These are phyloP conservation scores for Neocucurbitaria cava DNA, from an alignment of 2,329 filamentous ascomycete genomes.

Conservation along the genomic window DNA sequence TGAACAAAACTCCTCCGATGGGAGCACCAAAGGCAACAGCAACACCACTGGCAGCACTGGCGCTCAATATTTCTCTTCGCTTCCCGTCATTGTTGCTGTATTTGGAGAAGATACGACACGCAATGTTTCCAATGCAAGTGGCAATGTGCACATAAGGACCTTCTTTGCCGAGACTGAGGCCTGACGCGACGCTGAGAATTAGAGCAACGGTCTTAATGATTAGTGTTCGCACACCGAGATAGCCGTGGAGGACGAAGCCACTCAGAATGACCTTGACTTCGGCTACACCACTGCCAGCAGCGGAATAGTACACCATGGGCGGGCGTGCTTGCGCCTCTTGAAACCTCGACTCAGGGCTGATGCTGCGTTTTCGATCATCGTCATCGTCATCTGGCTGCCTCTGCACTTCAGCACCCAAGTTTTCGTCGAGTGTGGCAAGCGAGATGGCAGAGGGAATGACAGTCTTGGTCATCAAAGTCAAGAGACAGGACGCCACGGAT, in stretches of 20 bases:
- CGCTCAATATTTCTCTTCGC: slow-evolving; percentile 89
- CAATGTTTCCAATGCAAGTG: slow-evolving; percentile 93
- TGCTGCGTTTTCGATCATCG: slow-evolving; percentile 50
- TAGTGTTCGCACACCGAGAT: slow-evolving; percentile 86
- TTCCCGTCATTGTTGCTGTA: slow-evolving; percentile 96
- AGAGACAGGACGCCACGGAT: slow-evolving; percentile 73
- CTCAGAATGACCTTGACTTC: slow-evolving; percentile 98
- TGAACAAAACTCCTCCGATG: slow-evolving; percentile 88
- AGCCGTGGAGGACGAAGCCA: slow-evolving; percentile 95
- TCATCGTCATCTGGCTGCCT: slow-evolving; percentile 52
- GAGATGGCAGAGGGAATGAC: slow-evolving; percentile 88
- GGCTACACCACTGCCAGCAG: slow-evolving; percentile 93
- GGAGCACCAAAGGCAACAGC: slow-evolving; percentile 94
- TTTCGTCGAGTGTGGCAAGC: slow-evolving; percentile 89
- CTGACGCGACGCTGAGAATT: slow-evolving; percentile 88
- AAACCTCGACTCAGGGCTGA: slow-evolving; percentile 51
- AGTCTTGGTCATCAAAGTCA: slow-evolving; percentile 91
- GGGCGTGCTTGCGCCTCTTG: slow-evolving; percentile 54
- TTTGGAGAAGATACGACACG: slow-evolving; percentile 90
- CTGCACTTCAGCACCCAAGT: slow-evolving; percentile 71
- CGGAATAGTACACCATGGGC: slow-evolving; percentile 93
- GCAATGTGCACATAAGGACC: slow-evolving; percentile 97
- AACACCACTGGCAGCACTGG: slow-evolving; percentile 88
- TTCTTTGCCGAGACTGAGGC: slow-evolving; percentile 92
- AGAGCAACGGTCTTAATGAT: slow-evolving; percentile 83